These are phyloP conservation scores for Vicia faba DNA, from an alignment of 306 rosid species.

Conservation along the genomic window DNA sequence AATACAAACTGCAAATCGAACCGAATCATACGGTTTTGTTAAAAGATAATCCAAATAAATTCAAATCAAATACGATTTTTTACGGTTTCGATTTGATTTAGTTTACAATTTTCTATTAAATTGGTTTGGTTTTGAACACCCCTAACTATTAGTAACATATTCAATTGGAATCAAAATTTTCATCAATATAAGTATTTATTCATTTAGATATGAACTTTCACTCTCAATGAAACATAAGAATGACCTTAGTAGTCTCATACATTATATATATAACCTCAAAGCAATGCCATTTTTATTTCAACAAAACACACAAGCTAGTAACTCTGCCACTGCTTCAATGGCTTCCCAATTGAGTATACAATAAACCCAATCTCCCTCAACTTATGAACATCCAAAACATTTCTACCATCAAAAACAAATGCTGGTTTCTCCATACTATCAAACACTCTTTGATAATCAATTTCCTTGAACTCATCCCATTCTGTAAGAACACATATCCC, in stretches of 20 bases:
- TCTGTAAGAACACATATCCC: constrained; percentile 84
- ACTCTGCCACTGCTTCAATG: constrained; percentile 63
- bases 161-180: neutral
- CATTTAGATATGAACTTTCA: neutral
- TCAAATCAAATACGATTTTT: too few relatives aligned
- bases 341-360: constrained; percentile 78
- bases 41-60: too few relatives aligned
- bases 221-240: neutral
- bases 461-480: constrained; percentile 81
- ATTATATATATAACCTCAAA: constrained; percentile 1
- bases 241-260: neutral
- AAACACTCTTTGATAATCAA: constrained; percentile 68
- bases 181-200: neutral
- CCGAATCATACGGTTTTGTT: too few relatives aligned
- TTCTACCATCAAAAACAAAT: constrained; percentile 82
- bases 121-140: too few relatives aligned
- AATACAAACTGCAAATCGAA: too few relatives aligned
- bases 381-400: constrained; percentile 58
- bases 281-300: constrained; percentile 18
- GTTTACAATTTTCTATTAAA: too few relatives aligned
- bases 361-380: constrained; percentile 74
- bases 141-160: too few relatives aligned
- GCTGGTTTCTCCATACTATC: constrained; percentile 78
- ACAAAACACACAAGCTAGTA: neutral
- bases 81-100: too few relatives aligned